These are phyloP conservation scores for Psilocybe tampanensis DNA, from an alignment of 768 basidiomycete species.

Conservation along the genomic window DNA sequence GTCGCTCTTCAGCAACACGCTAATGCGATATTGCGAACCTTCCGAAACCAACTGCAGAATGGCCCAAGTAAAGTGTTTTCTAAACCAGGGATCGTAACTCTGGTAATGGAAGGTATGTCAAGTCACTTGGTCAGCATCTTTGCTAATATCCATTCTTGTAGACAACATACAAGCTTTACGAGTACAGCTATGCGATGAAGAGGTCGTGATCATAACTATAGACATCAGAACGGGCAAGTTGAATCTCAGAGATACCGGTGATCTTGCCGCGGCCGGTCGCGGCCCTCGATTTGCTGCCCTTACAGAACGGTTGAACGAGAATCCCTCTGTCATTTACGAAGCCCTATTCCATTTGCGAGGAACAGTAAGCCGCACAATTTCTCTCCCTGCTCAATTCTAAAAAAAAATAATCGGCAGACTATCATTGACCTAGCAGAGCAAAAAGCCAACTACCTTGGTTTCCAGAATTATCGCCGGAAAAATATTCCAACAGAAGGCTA, in stretches of 20 bases:
- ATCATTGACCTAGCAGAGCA: constrained; percentile 82
- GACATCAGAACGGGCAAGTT: constrained; percentile 81
- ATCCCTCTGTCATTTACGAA: constrained; percentile 59
- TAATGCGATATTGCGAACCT: constrained; percentile 57
- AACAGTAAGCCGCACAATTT: constrained; percentile 45
- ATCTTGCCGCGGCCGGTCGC: constrained; percentile 73
- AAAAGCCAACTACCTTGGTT: constrained; percentile 84
- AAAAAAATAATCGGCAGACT: constrained; percentile 51
- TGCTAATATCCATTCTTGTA: constrained; percentile 22
- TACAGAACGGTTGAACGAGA: constrained; percentile 69
- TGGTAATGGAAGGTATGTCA: constrained; percentile 55
- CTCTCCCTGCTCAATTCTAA: background rate
- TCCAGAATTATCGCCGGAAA: constrained; percentile 69
- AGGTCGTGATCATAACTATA: constrained; percentile 74
- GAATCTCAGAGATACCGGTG: constrained; percentile 79
- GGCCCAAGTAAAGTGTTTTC: constrained; percentile 63
- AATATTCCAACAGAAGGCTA: constrained; percentile 70
- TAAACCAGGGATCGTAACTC: constrained; percentile 55
- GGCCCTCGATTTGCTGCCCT: constrained; percentile 63
- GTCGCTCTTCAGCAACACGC: constrained; percentile 69
- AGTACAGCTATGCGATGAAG: constrained; percentile 74
- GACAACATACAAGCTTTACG: constrained; percentile 61
- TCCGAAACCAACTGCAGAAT: constrained; percentile 56
- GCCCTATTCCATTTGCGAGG: constrained; percentile 63
- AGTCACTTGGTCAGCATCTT: constrained; percentile 10